Percentiles rank a stretch among this genome's conserved stretches.
Evolutionary conservation across 371 early-diverging fungal species (phyloP).

Genomic region (Mortierella sp.): DNA sequence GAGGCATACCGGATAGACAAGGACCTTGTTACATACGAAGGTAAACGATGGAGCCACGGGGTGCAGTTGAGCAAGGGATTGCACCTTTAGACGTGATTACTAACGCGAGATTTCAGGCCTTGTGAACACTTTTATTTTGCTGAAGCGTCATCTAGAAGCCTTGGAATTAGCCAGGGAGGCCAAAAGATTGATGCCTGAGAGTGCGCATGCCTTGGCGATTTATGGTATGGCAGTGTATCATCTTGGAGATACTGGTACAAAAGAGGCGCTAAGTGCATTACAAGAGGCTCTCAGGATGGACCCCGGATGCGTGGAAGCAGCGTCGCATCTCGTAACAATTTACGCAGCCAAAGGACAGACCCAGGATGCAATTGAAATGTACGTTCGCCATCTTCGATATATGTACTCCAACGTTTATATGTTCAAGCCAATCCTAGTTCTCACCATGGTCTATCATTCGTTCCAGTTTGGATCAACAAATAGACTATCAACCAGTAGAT

Average conservation of each 20-base stretch:
- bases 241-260: slow-evolving; percentile 2
- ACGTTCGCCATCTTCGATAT: neutral
- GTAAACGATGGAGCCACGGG: slow-evolving; percentile 6
- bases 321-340: slow-evolving; percentile 12
- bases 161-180: slow-evolving; percentile 18
- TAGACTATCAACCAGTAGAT: slow-evolving; percentile 36
- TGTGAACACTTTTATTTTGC: slow-evolving; percentile 21
- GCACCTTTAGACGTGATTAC: neutral
- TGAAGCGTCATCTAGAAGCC: slow-evolving; percentile 28
- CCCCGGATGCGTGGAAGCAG: slow-evolving; percentile 27
- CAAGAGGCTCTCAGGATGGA: slow-evolving; percentile 31
- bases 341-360: slow-evolving; percentile 17
- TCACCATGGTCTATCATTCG: neutral
- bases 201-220: slow-evolving; percentile 29
- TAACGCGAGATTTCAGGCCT: slow-evolving; percentile 11
- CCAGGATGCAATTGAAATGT: slow-evolving; percentile 35
- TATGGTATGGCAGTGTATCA: slow-evolving; percentile 32
- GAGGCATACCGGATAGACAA: slow-evolving; percentile 23
- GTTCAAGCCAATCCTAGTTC: no score
- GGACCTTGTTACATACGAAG: slow-evolving; percentile 28
- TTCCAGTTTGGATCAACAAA: slow-evolving; percentile 28
- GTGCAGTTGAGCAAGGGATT: no score
- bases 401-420: neutral
- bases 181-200: slow-evolving; percentile 23
- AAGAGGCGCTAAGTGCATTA: slow-evolving; percentile 12